Base-by-base conservation (phyloP, 2,329 filamentous ascomycete genomes). In the Fusarium tanahbumbuense region DNA sequence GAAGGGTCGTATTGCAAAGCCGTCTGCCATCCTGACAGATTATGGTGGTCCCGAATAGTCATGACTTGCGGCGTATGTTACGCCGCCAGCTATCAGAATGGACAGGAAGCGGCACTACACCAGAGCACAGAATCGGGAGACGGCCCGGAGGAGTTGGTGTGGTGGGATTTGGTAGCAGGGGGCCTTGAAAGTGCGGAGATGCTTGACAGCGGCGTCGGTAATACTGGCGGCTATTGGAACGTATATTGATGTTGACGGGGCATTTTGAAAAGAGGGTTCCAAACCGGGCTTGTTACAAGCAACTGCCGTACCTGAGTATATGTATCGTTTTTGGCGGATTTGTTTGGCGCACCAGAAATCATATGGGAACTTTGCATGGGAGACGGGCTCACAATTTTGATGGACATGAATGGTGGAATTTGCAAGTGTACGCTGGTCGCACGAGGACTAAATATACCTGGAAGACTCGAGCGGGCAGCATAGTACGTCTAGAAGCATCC, bases 371-470 rank as follows among this genome's bases (percentile, higher is more conserved):
- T n/a, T 44, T 59, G 42, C 45, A 63, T 48, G 57, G 49, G 34
- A 64, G 42, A 55, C 15, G 41, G 28, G 25, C 10, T 53, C 27
- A 58, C 27, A 54, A 53, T 54, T 22, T 58, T 34, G 55, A 45
- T 42, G 67, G 46, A 55, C 40, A 54, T 40, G 18, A 46, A 67
- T 12, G 44, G 64, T 52, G 60, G 37, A 49, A 64, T 57, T 45
- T 46, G 54, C 41, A 55, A 67, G 46, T 70, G 67, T 56, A 71
- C 67, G 67, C 67, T 71, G 63, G 58, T 52, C 50, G 63, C 67
- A 68, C 67, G 52, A 46, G 54, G 48, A 61, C 64, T 69, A 64
- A 60, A 69, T 73, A 71, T 71, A 73, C 67, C 71, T 65, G 71
- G 42, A 37, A 63, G 60, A 58, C 44, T 47, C 47, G 27, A 40